Conservation (phyloP, 139 green algal genomes). For the Volvox reticuliferus region DNA sequence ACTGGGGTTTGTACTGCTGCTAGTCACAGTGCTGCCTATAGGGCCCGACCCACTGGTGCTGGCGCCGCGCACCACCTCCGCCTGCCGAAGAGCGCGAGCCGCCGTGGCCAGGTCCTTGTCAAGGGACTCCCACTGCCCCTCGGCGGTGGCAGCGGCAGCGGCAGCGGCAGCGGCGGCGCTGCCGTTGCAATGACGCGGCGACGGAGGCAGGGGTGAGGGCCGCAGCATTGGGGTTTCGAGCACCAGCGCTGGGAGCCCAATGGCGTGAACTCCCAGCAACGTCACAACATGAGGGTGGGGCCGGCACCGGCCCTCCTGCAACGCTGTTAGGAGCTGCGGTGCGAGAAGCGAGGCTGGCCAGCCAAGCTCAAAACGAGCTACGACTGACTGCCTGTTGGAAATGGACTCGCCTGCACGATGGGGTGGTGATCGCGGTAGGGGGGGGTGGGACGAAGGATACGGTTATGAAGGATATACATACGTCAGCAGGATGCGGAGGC, state of each 20-base stretch:
- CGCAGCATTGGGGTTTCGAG: background rate
- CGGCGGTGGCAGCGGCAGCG: background rate
- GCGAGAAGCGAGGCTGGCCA: background rate
- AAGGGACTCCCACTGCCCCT: background rate
- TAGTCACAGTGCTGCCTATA: background rate
- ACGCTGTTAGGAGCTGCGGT: background rate
- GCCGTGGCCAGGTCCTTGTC: background rate
- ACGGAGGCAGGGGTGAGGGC: background rate
- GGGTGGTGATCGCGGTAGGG: too few relatives aligned
- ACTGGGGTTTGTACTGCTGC: background rate
- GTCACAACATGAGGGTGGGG: background rate
- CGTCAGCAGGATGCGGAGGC: background rate
- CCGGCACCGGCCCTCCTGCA: background rate
- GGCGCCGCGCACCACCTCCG: slow-evolving; percentile 8
- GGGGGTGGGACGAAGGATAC: too few relatives aligned
- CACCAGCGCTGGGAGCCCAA: background rate
- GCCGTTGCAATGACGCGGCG: background rate
- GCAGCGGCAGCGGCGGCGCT: background rate
- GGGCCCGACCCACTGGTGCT: background rate
- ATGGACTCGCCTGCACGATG: background rate
- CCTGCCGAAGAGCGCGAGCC: slow-evolving; percentile 9
- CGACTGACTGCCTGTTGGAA: background rate
- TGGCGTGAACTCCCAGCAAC: background rate
- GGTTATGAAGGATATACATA: too few relatives aligned
- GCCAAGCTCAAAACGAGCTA: slow-evolving; percentile 23